A percentile compares a stretch with the other conserved stretches of the same genome.
Conservation (phyloP, 2,329 filamentous ascomycete genomes). For the Epichloe uncinata region DNA sequence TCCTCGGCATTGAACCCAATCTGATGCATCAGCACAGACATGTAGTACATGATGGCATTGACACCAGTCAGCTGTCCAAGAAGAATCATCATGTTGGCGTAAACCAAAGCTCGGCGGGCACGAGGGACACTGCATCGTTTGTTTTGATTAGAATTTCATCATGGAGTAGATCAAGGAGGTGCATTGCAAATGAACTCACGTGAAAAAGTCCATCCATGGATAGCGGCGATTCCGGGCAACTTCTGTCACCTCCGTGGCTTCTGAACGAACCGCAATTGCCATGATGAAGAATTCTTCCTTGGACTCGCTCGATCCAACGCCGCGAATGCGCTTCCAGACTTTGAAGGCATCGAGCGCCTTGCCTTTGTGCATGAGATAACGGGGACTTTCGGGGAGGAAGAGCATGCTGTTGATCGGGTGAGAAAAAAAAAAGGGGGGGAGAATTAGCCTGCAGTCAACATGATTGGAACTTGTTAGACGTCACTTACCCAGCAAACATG, state of each 20-base stretch:
- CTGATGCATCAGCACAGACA: conserved; percentile 52
- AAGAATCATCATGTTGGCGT: conserved; percentile 57
- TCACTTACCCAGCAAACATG: conserved; percentile 22
- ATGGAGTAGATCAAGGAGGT: neutral
- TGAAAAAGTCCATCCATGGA: conserved; percentile 64
- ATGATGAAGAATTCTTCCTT: conserved; percentile 61
- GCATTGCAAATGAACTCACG: conserved; percentile 16
- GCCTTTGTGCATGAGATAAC: conserved; percentile 58
- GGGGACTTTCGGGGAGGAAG: conserved; percentile 57
- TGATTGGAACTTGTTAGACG: neutral
- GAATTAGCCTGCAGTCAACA: neutral
- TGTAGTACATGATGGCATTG: conserved; percentile 61
- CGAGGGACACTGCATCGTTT: conserved; percentile 34
- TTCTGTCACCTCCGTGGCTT: conserved; percentile 39
- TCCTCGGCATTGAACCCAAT: conserved; percentile 51
- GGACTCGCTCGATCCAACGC: conserved; percentile 39
- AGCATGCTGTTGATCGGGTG: conserved; percentile 44
- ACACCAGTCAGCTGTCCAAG: conserved; percentile 59
- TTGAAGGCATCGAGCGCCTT: conserved; percentile 31
- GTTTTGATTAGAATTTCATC: neutral
- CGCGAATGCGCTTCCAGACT: conserved; percentile 62
- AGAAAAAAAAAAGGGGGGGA: conserved; percentile 28
- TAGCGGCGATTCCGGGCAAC: conserved; percentile 40
- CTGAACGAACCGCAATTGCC: conserved; percentile 46
- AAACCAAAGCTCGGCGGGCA: conserved; percentile 50